Conservation (phyloP, 2,329 filamentous ascomycete genomes). For the Fusarium sp. region DNA sequence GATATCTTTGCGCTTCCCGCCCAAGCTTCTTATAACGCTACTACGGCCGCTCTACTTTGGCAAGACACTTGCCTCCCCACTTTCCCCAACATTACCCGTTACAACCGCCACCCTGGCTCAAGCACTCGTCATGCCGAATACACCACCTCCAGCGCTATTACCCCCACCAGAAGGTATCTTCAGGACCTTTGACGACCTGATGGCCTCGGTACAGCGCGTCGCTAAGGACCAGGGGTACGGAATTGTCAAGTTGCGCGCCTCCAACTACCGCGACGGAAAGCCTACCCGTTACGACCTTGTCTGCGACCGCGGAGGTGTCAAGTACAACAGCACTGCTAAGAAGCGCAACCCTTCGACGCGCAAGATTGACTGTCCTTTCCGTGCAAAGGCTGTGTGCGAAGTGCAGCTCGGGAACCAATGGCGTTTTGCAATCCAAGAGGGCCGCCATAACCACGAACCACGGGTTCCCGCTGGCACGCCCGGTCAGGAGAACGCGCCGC, state of each 20-base stretch:
- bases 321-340: constrained; percentile 76
- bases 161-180: constrained; percentile 75
- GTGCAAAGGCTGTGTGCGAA: constrained; percentile 75
- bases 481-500: constrained; percentile 71
- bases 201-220: constrained; percentile 71
- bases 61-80: constrained; percentile 39
- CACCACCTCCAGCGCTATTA: constrained; percentile 64
- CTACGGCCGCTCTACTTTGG: constrained; percentile 21
- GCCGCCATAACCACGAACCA: constrained; percentile 75
- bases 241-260: constrained; percentile 74
- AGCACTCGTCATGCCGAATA: constrained; percentile 62
- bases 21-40: constrained; percentile 24
- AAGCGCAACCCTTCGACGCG: constrained; percentile 76
- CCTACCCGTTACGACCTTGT: constrained; percentile 75
- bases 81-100: constrained; percentile 48
- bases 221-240: constrained; percentile 76
- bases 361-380: constrained; percentile 76
- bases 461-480: constrained; percentile 68
- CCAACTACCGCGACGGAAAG: constrained; percentile 75
- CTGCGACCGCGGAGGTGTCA: constrained; percentile 75
- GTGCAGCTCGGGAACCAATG: constrained; percentile 75
- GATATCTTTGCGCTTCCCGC: constrained; percentile 33
- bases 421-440: constrained; percentile 74
- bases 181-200: constrained; percentile 71
- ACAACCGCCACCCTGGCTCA: constrained; percentile 53